A percentile compares a stretch with the other conserved stretches of the same genome.
Evolutionary conservation across 2,329 filamentous ascomycete genomes (phyloP).

Genomic region (Juglanconis oblonga): DNA sequence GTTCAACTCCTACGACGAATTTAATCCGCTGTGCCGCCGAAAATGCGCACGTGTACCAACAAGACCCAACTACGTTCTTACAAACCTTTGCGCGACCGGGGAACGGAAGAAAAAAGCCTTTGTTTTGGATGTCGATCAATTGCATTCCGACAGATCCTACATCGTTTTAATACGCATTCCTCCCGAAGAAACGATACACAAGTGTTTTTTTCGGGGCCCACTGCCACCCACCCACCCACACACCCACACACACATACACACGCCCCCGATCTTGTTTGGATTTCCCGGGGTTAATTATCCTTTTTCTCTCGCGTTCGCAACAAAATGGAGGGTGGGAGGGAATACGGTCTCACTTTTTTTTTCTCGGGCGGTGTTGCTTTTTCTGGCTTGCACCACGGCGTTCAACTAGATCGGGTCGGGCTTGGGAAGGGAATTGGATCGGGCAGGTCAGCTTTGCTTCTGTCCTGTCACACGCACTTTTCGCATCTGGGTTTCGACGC

Average conservation of each 20-base stretch:
- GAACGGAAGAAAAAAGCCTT: constrained; percentile 6
- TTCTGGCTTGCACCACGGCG: constrained; percentile 32
- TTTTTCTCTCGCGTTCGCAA: constrained; percentile 19
- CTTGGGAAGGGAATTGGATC: constrained; percentile 11
- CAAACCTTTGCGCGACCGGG: constrained; percentile 1
- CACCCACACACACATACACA: not conserved
- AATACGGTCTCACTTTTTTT: constrained; percentile 15
- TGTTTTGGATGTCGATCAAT: constrained; percentile 18
- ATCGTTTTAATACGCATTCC: constrained; percentile 32
- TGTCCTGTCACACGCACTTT: constrained; percentile 17
- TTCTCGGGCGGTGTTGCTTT: constrained; percentile 23
- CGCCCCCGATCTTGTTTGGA: too few relatives aligned
- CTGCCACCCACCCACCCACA: constrained; percentile 25
- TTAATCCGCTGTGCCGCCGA: constrained; percentile 17
- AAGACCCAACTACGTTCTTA: constrained; percentile 1
- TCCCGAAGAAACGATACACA: constrained; percentile 24
- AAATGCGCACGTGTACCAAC: constrained; percentile 17
- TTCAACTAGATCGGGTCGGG: constrained; percentile 24
- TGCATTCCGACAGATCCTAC: constrained; percentile 26
- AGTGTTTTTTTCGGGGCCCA: constrained; percentile 27
- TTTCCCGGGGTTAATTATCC: not conserved
- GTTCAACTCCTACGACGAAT: constrained; percentile 13
- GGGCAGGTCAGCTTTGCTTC: constrained; percentile 19
- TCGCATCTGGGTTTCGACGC: not conserved
- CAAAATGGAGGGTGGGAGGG: constrained; percentile 12